Conservation (phyloP, 352 stramenopile genomes). For the Phytophthora pseudosyringae region DNA sequence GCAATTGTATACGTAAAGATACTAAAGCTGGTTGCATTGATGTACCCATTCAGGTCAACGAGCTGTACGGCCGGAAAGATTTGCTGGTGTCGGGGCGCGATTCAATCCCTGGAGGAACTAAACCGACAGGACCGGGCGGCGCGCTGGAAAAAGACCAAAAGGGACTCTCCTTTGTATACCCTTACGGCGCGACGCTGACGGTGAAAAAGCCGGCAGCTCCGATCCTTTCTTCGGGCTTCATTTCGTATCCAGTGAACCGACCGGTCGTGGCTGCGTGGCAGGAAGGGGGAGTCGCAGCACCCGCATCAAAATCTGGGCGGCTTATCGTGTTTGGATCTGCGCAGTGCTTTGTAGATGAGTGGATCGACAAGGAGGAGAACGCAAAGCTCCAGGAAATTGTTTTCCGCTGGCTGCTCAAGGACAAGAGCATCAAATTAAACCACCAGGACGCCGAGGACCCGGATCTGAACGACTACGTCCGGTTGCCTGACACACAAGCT, state of each 20-base stretch:
- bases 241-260: conserved; percentile 96
- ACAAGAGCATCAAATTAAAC: conserved; percentile 75
- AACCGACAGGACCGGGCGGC: conserved; percentile 43
- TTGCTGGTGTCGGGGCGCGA: conserved; percentile 35
- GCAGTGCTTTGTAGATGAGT: conserved; percentile 96
- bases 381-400: conserved; percentile 92
- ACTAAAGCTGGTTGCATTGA: background rate
- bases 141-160: conserved; percentile 83
- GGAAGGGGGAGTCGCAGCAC: conserved; percentile 69
- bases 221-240: conserved; percentile 92
- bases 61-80: conserved; percentile 77
- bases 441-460: conserved; percentile 79
- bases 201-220: conserved; percentile 91
- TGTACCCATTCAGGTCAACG: conserved; percentile 46
- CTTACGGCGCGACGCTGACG: conserved; percentile 93
- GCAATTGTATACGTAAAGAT: background rate
- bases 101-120: conserved; percentile 7
- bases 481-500: conserved; percentile 94
- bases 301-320: conserved; percentile 56
- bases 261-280: conserved; percentile 92
- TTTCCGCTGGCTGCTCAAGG: conserved; percentile 93
- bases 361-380: conserved; percentile 97
- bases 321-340: conserved; percentile 92
- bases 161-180: conserved; percentile 95
- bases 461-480: conserved; percentile 90